A percentile compares a stretch with the other conserved stretches of the same genome.
Evolutionary conservation across 2,329 filamentous ascomycete species (phyloP).

Genomic region (Aschersonia sp.): DNA sequence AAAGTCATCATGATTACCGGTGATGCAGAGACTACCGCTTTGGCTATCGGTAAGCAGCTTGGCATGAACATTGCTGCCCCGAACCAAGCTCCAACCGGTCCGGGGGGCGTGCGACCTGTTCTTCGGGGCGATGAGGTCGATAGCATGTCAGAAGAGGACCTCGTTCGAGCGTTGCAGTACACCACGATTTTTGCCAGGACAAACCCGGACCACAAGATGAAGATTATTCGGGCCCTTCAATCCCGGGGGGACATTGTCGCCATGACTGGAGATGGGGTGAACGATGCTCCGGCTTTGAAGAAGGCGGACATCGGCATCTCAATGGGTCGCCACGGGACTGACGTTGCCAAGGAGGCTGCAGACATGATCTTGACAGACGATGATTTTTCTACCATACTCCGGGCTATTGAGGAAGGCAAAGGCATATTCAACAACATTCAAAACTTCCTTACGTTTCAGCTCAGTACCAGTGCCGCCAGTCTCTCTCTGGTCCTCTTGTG

Average conservation of each 20-base stretch:
- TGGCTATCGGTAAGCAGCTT: constrained; percentile 88
- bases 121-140: constrained; percentile 88
- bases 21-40: constrained; percentile 84
- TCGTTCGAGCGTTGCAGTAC: constrained; percentile 70
- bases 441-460: constrained; percentile 96
- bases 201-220: constrained; percentile 95
- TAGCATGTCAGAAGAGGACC: constrained; percentile 70
- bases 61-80: constrained; percentile 66
- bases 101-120: constrained; percentile 53
- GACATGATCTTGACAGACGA: constrained; percentile 88
- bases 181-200: constrained; percentile 94
- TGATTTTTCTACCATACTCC: constrained; percentile 81
- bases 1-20: constrained; percentile 99
- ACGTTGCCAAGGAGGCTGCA: constrained; percentile 92
- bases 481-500: constrained; percentile 83
- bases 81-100: constrained; percentile 35
- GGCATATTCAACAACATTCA: constrained; percentile 99
- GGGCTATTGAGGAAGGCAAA: constrained; percentile 95
- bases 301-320: constrained; percentile 96
- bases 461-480: constrained; percentile 91
- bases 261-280: constrained; percentile 97
- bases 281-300: constrained; percentile 91
- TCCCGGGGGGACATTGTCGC: constrained; percentile 90
- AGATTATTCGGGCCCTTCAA: constrained; percentile 85
- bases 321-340: constrained; percentile 89